Conservation (phyloP, 2,329 filamentous ascomycete species). For the Hypoxylon sp. region DNA sequence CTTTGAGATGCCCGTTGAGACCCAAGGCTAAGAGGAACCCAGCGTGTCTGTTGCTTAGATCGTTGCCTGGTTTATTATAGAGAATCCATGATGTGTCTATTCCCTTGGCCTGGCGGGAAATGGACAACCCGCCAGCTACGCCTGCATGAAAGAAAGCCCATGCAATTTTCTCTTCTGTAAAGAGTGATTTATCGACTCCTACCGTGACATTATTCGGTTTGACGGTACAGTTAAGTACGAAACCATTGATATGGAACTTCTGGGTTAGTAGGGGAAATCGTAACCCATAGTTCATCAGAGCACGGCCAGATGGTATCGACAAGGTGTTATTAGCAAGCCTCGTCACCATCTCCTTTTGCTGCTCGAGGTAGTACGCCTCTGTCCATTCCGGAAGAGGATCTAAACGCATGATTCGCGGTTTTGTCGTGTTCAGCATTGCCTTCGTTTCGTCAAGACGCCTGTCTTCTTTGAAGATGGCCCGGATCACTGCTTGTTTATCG, state of each 20-base stretch:
- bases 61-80: constrained; percentile 90
- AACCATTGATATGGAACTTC: constrained; percentile 88
- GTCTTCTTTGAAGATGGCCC: constrained; percentile 91
- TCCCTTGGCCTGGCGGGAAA: constrained; percentile 88
- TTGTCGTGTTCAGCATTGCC: constrained; percentile 85
- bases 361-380: constrained; percentile 89
- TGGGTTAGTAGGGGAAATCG: constrained; percentile 92
- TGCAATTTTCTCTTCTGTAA: constrained; percentile 95
- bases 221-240: constrained; percentile 91
- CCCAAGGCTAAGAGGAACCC: constrained; percentile 92
- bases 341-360: constrained; percentile 90
- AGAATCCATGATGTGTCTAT: constrained; percentile 99
- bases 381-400: constrained; percentile 80
- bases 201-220: constrained; percentile 93
- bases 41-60: constrained; percentile 95
- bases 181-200: constrained; percentile 87
- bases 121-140: constrained; percentile 90
- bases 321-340: constrained; percentile 88
- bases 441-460: constrained; percentile 88
- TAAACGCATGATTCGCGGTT: constrained; percentile 82
- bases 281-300: constrained; percentile 87
- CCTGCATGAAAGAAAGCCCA: constrained; percentile 99
- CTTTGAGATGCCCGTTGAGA: constrained; percentile 93
- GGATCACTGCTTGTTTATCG: constrained; percentile 85
- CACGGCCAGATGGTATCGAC: constrained; percentile 88